Conservation (phyloP, 202 grass and related monocot species). For the Musa balbisiana region DNA sequence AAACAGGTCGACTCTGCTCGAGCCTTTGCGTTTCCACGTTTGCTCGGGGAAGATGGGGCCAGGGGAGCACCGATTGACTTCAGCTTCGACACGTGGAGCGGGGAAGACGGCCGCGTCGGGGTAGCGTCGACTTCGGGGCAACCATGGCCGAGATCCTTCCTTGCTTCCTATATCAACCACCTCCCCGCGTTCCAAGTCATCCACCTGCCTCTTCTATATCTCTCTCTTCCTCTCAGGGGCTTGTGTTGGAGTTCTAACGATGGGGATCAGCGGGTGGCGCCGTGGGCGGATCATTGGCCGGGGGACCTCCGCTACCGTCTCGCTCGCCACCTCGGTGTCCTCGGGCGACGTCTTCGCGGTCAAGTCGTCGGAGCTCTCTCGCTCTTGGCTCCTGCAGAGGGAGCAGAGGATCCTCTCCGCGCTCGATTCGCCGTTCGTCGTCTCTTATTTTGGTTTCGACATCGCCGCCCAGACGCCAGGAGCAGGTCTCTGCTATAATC, state of each 20-base stretch:
- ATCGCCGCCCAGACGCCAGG: background rate
- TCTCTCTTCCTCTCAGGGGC: no score
- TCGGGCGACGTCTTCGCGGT: constrained; percentile 52
- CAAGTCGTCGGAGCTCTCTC: constrained; percentile 37
- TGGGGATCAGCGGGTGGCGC: constrained; percentile 25
- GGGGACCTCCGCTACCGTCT: constrained; percentile 46
- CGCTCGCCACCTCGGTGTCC: constrained; percentile 16
- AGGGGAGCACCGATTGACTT: background rate
- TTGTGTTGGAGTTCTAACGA: background rate
- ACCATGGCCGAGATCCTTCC: background rate
- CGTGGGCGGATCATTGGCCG: constrained; percentile 33
- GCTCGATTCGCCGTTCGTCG: constrained; percentile 36
- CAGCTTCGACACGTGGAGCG: background rate
- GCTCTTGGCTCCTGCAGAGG: constrained; percentile 22
- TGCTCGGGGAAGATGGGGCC: background rate
- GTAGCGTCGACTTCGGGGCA: background rate
- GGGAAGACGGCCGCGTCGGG: background rate
- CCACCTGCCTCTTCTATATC: no score
- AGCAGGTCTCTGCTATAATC: constrained; percentile 8
- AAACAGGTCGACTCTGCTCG: background rate
- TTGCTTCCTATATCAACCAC: background rate
- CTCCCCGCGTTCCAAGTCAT: background rate
- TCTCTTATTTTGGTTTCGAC: constrained; percentile 44
- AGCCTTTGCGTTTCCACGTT: background rate
- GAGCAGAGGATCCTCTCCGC: constrained; percentile 49